phyloP scores from a whole-genome alignment of 345 rosid genomes.

The Syzygium jambos region DNA sequence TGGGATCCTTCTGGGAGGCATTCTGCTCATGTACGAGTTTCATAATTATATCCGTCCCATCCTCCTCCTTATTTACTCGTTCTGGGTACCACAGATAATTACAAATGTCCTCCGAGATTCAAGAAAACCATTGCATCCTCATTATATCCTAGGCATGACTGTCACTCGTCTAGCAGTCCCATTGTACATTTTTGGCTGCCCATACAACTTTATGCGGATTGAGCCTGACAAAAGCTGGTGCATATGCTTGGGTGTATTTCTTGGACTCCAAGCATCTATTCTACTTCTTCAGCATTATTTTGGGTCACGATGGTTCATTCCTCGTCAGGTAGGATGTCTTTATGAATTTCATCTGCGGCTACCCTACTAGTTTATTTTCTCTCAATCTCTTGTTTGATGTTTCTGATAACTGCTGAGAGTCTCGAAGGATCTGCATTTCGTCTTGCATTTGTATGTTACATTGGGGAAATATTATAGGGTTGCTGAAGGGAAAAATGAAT shows the following conservation, averaged over 20 bases:
- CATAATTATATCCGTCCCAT: slow-evolving; percentile 68
- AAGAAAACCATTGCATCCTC: slow-evolving; percentile 93
- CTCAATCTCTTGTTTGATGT: not conserved
- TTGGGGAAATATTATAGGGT: not conserved
- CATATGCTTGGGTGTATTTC: slow-evolving; percentile 45
- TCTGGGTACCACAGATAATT: slow-evolving; percentile 92
- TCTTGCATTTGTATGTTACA: not conserved
- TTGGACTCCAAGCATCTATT: slow-evolving; percentile 72
- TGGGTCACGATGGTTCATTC: slow-evolving; percentile 95
- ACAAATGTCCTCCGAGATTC: slow-evolving; percentile 83
- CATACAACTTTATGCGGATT: slow-evolving; percentile 90
- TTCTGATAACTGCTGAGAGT: not conserved
- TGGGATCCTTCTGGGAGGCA: slow-evolving; percentile 98
- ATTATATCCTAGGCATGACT: slow-evolving; percentile 86
- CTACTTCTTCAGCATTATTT: slow-evolving; percentile 94
- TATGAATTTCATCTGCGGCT: not conserved
- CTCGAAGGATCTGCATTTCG: not conserved
- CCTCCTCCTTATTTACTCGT: slow-evolving; percentile 80
- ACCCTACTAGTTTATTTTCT: not conserved
- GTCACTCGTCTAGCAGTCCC: slow-evolving; percentile 86
- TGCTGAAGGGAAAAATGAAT: not conserved
- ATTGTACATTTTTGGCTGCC: slow-evolving; percentile 85
- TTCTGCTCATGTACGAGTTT: slow-evolving; percentile 89
- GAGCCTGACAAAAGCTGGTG: slow-evolving; percentile 86
- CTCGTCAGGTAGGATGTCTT: slow-evolving; percentile 55